phyloP scores from a whole-genome alignment of 176 grass and related monocot species.

The bread wheat (Triticum aestivum) region IWGSC_CS_RefSeq_v2.1 NC_057808.1:297161765-297162264 shows the following conservation, averaged over 20 bases:
- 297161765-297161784: background rate
- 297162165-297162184: background rate
- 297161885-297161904: background rate
- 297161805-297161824: background rate
- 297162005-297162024: background rate
- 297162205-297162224: too few relatives aligned
- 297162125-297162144: background rate
- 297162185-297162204: too few relatives aligned
- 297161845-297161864: background rate
- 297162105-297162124: slow-evolving; percentile 16
- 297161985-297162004: background rate
- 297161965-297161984: background rate
- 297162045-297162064: background rate
- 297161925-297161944: background rate
- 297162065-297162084: background rate
- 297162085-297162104: background rate
- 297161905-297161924: background rate
- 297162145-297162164: background rate
- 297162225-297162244: background rate
- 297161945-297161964: background rate
- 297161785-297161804: background rate
- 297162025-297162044: too few relatives aligned
- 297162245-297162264: background rate
- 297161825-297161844: background rate
- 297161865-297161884: background rate